These are phyloP conservation scores for Saccharomyces hybrid DNA, from an alignment of 1,139 yeast species.

Conservation along the genomic window DNA sequence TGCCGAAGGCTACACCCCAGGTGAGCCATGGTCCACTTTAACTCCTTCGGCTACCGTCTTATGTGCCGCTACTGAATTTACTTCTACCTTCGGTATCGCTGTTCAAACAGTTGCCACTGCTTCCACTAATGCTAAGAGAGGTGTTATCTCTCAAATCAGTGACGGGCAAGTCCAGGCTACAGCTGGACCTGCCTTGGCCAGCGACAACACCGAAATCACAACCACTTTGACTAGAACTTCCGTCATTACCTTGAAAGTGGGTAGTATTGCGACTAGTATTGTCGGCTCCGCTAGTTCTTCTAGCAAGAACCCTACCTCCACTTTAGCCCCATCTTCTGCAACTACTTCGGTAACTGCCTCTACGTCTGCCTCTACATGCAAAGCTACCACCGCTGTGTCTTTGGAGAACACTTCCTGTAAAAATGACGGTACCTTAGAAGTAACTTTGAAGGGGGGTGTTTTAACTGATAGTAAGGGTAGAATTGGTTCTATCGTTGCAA, in stretches of 20 bases:
- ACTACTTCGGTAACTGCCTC: no score
- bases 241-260: not conserved
- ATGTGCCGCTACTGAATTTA: not conserved
- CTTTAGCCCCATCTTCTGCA: no score
- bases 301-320: no score
- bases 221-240: conserved; percentile 9
- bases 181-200: conserved; percentile 2
- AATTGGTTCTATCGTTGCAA: conserved; percentile 76
- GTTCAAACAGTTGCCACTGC: not conserved
- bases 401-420: conserved; percentile 41
- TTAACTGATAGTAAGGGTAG: conserved; percentile 61
- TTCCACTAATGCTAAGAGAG: not conserved
- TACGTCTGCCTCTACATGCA: conserved; percentile 6
- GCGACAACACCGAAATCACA: not conserved
- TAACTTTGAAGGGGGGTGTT: conserved; percentile 47
- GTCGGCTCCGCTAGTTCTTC: no score
- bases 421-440: conserved; percentile 44
- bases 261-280: no score
- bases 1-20: not conserved
- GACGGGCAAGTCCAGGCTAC: conserved; percentile 1
- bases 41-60: not conserved
- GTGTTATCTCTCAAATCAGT: not conserved
- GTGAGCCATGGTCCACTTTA: not conserved
- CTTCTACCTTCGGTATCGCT: conserved; percentile 1
- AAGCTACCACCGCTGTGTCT: conserved; percentile 14